These are phyloP conservation scores for Linum lewisii DNA, from an alignment of 345 rosid genomes.

Conservation along the genomic window DNA sequence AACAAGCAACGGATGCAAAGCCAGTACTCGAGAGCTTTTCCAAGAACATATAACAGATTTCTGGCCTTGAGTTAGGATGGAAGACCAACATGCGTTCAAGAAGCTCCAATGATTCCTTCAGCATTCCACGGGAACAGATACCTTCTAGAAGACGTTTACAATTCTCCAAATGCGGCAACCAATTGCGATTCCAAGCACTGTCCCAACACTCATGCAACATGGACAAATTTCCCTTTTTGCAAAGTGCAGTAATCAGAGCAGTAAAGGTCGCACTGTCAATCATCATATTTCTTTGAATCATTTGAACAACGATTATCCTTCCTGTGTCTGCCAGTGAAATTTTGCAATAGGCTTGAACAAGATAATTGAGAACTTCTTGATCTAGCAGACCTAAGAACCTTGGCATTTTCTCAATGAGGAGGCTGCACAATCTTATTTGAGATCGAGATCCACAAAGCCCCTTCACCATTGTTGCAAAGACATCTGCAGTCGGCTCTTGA, in stretches of 20 bases:
- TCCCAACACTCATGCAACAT: conserved; percentile 35
- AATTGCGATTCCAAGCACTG: conserved; percentile 32
- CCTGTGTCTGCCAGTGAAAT: conserved; percentile 42
- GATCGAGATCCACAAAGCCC: conserved; percentile 34
- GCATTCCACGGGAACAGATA: conserved; percentile 37
- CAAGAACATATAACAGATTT: conserved; percentile 28
- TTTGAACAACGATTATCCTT: conserved; percentile 33
- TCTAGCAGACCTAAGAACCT: conserved; percentile 42
- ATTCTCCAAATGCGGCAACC: conserved; percentile 37
- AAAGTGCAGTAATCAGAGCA: conserved; percentile 36
- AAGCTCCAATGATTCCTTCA: conserved; percentile 53
- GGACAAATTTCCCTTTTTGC: conserved; percentile 36
- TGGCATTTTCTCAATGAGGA: conserved; percentile 45
- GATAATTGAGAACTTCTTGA: conserved; percentile 46
- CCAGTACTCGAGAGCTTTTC: conserved; percentile 45
- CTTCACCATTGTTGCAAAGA: conserved; percentile 35
- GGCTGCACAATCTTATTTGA: conserved; percentile 25
- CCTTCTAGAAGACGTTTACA: conserved; percentile 35
- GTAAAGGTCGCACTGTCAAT: conserved; percentile 37
- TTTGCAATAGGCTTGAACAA: conserved; percentile 48
- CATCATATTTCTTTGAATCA: conserved; percentile 32
- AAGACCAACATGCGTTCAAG: conserved; percentile 34
- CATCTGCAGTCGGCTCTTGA: conserved; percentile 41
- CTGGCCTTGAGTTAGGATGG: conserved; percentile 25
- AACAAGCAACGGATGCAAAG: conserved; percentile 29